Percentiles rank a stretch among this genome's conserved stretches.
phyloP scores from a whole-genome alignment of 2,329 filamentous ascomycete genomes.

The Byssoonygena ceratinophila region DNA sequence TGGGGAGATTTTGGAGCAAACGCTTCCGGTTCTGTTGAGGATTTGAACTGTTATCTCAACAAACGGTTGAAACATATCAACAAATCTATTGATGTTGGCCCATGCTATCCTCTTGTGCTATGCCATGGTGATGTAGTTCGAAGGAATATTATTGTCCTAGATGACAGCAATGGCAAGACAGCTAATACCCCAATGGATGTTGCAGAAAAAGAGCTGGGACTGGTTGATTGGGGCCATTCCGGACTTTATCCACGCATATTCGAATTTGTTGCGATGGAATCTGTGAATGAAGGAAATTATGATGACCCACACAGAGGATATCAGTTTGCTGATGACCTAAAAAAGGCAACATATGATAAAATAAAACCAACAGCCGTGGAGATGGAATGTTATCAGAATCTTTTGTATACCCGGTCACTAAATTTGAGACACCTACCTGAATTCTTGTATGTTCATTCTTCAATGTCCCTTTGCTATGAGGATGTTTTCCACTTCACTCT shows the following conservation, averaged over 20 bases:
- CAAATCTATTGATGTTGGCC: slow-evolving; percentile 16
- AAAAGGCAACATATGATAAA: slow-evolving; percentile 8
- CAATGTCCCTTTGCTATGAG: neutral
- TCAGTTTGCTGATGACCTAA: slow-evolving; percentile 7
- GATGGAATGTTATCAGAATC: slow-evolving; percentile 9
- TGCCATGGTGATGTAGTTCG: slow-evolving; percentile 15
- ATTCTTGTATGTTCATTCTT: slow-evolving; percentile 9
- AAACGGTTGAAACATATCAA: slow-evolving; percentile 16
- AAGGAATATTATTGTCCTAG: slow-evolving; percentile 13
- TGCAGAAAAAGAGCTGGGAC: slow-evolving; percentile 1
- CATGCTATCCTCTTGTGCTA: slow-evolving; percentile 16
- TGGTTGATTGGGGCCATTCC: slow-evolving; percentile 8
- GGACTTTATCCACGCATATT: slow-evolving; percentile 9
- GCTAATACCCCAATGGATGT: neutral
- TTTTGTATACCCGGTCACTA: slow-evolving; percentile 7
- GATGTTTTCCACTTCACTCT: neutral
- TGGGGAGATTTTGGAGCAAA: slow-evolving; percentile 16
- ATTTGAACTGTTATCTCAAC: slow-evolving; percentile 17
- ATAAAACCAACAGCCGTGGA: slow-evolving; percentile 10
- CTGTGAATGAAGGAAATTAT: slow-evolving; percentile 6
- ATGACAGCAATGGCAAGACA: slow-evolving; percentile 2
- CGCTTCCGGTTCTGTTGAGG: slow-evolving; percentile 12
- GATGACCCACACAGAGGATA: slow-evolving; percentile 9
- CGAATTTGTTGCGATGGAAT: slow-evolving; percentile 3
- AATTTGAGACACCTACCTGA: slow-evolving; percentile 5